These are phyloP conservation scores for Epichloe amarillans DNA, from an alignment of 2,329 filamentous ascomycete genomes.

Conservation along the genomic window DNA sequence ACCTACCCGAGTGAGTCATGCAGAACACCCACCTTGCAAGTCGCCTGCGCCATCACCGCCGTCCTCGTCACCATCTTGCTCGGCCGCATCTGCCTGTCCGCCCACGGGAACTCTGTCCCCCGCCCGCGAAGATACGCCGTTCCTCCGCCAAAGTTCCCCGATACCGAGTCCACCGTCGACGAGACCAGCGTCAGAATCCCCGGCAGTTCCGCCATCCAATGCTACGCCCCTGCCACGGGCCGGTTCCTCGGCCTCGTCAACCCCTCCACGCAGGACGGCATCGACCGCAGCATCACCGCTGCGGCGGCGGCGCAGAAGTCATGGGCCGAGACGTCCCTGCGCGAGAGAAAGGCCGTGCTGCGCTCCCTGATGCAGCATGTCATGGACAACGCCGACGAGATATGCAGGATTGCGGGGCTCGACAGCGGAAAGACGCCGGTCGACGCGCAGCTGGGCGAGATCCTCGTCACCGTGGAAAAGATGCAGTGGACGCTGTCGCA, in stretches of 20 bases:
- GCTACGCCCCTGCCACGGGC: constrained; percentile 83
- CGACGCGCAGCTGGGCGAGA: constrained; percentile 87
- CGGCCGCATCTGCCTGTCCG: constrained; percentile 12
- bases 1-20: too few relatives aligned
- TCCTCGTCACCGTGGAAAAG: constrained; percentile 87
- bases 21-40: constrained; percentile 17
- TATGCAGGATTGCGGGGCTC: constrained; percentile 72
- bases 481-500: constrained; percentile 87
- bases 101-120: constrained; percentile 15
- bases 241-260: constrained; percentile 67
- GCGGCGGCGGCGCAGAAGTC: constrained; percentile 59
- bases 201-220: constrained; percentile 58
- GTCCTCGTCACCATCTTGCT: constrained; percentile 18
- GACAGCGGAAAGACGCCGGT: constrained; percentile 96
- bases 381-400: constrained; percentile 76
- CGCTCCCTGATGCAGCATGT: constrained; percentile 70
- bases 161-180: constrained; percentile 41
- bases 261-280: constrained; percentile 60
- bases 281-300: constrained; percentile 65
- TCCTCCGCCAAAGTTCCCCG: constrained; percentile 45
- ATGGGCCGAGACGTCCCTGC: constrained; percentile 71
- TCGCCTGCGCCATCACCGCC: constrained; percentile 9
- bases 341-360: constrained; percentile 64
- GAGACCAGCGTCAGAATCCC: constrained; percentile 49
- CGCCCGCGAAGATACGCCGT: constrained; percentile 46